phyloP scores from a whole-genome alignment of 495 filamentous ascomycete genomes.

The Darksidea phi region DNA sequence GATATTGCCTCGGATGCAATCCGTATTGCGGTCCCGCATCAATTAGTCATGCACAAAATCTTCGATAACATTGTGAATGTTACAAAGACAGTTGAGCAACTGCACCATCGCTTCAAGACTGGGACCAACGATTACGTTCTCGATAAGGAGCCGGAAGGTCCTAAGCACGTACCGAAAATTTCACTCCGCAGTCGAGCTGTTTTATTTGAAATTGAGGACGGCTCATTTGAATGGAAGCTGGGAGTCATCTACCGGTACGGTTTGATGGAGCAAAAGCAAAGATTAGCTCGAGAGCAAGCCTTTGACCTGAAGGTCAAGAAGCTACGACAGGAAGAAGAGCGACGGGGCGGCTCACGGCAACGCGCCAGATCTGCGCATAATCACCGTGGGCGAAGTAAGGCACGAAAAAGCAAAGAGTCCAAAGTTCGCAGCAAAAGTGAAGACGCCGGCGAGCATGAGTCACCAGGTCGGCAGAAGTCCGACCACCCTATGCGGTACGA shows the following conservation, averaged over 20 bases:
- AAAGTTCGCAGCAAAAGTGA: slow-evolving; percentile 36
- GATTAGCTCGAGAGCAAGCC: slow-evolving; percentile 84
- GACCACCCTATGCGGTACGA: slow-evolving; percentile 69
- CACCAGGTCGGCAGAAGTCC: slow-evolving; percentile 44
- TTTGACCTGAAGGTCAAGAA: slow-evolving; percentile 83
- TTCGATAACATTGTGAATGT: slow-evolving; percentile 90
- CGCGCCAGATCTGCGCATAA: slow-evolving; percentile 53
- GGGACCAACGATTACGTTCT: slow-evolving; percentile 84
- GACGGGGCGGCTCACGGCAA: slow-evolving; percentile 51
- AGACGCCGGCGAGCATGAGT: slow-evolving; percentile 45
- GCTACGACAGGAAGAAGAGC: slow-evolving; percentile 63
- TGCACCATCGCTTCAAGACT: slow-evolving; percentile 86
- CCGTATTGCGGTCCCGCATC: slow-evolving; percentile 86
- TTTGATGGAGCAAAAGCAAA: slow-evolving; percentile 81
- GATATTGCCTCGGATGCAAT: slow-evolving; percentile 85
- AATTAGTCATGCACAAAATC: slow-evolving; percentile 84
- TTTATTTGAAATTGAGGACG: slow-evolving; percentile 90
- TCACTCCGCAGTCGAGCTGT: slow-evolving; percentile 77
- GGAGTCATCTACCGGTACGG: slow-evolving; percentile 88
- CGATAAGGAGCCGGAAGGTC: slow-evolving; percentile 74
- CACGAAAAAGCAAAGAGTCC: slow-evolving; percentile 23
- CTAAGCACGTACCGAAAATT: slow-evolving; percentile 80
- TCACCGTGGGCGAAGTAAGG: slow-evolving; percentile 34
- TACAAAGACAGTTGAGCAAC: slow-evolving; percentile 79
- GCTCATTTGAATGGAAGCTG: slow-evolving; percentile 95